phyloP scores from a whole-genome alignment of 208 protist genomes.

The Trypanosoma scelopori region DNA sequence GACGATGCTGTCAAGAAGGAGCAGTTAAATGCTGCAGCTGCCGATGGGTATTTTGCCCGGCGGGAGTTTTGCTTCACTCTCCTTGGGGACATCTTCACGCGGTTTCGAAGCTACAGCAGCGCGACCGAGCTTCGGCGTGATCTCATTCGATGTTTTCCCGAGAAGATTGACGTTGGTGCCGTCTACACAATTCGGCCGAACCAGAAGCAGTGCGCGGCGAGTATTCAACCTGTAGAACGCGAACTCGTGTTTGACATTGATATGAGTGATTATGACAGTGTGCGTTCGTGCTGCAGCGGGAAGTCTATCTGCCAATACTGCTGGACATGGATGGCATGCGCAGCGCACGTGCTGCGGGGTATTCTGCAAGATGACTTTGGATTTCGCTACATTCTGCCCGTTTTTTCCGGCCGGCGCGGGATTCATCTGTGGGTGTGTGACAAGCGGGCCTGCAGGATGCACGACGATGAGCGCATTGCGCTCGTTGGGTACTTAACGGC shows the following conservation, averaged over 20 bases:
- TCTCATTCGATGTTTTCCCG: conserved; percentile 72
- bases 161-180: conserved; percentile 90
- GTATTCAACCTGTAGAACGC: conserved; percentile 85
- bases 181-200: conserved; percentile 87
- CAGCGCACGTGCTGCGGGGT: conserved; percentile 89
- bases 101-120: conserved; percentile 81
- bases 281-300: conserved; percentile 95
- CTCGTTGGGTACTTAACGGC: conserved; percentile 93
- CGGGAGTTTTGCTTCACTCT: conserved; percentile 91
- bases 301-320: conserved; percentile 96
- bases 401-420: conserved; percentile 98
- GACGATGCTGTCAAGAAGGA: conserved; percentile 13
- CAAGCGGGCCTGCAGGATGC: conserved; percentile 79
- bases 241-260: conserved; percentile 99
- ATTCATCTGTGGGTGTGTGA: conserved; percentile 99
- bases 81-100: conserved; percentile 87
- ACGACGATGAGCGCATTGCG: conserved; percentile 87
- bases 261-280: conserved; percentile 99
- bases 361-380: conserved; percentile 95
- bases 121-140: conserved; percentile 68
- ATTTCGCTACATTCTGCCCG: conserved; percentile 96
- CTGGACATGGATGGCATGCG: conserved; percentile 97
- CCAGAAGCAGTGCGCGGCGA: conserved; percentile 76
- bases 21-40: conserved; percentile 13
- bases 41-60: conserved; percentile 70